These are phyloP conservation scores for Diplodia intermedia DNA, from an alignment of 2,329 filamentous ascomycete genomes.

Conservation along the genomic window DNA sequence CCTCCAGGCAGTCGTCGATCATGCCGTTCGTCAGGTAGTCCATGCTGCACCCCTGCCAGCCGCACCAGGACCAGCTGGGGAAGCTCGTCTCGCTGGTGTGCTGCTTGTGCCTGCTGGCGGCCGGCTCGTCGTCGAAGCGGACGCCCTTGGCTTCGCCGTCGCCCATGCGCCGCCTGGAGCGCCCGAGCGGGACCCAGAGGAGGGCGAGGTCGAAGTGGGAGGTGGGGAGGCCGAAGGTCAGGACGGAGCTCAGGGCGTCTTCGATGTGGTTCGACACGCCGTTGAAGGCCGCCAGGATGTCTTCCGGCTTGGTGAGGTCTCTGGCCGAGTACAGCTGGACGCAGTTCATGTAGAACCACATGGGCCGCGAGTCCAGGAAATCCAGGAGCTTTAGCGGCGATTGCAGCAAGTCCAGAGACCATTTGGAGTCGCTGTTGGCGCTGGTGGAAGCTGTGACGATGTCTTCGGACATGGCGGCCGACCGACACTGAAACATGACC, in stretches of 20 bases:
- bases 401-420: conserved; percentile 43
- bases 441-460: conserved; percentile 39
- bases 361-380: conserved; percentile 38
- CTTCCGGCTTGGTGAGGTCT: conserved; percentile 38
- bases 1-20: conserved; percentile 38
- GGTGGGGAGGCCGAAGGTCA: conserved; percentile 42
- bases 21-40: not conserved
- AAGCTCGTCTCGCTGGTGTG: conserved; percentile 36
- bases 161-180: not conserved
- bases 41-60: conserved; percentile 38
- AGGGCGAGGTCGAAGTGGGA: conserved; percentile 41
- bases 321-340: conserved; percentile 43
- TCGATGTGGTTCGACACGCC: conserved; percentile 43
- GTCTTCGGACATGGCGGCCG: conserved; percentile 40
- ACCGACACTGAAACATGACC: conserved; percentile 45
- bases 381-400: conserved; percentile 41
- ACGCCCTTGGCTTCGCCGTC: not conserved
- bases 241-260: conserved; percentile 37
- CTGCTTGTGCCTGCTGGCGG: not conserved
- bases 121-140: not conserved
- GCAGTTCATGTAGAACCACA: conserved; percentile 44
- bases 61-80: conserved; percentile 49
- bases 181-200: conserved; percentile 39
- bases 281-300: conserved; percentile 47
- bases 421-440: conserved; percentile 34